Evolutionary conservation across 2,329 filamentous ascomycete species (phyloP), one percentile per base, ranked within the genome.

Genomic region (Ceratocystis cubensis): DNA sequence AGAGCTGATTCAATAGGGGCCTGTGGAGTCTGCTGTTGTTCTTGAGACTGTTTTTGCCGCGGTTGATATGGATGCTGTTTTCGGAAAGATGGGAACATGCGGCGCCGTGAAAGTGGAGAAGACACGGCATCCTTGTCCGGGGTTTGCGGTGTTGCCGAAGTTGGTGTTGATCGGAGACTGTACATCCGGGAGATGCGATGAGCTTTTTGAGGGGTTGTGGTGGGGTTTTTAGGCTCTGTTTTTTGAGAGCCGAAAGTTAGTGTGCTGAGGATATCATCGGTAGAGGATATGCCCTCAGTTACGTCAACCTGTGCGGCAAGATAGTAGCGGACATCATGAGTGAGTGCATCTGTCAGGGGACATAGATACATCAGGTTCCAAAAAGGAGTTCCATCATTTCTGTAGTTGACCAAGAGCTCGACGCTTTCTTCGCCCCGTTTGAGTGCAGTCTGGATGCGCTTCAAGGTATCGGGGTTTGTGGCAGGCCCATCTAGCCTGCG

Each of bases 281-380:
- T 75, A 63, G 75, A 78, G 66, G 79, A 78, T 44, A 84, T 76
- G 0, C 78, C 79, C 1, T 81, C 80, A 0, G 82, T 83, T 15
- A 83, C 79, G 69, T 86, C 81, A 64, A 85, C 78, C 69, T 85
- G 81, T 0, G 78, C 82, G 0, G 81, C 82, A 17, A 86, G 75
- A 70, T 80, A 83, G 72, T 80, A 84, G 0, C 75, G 75, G 1
- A 81, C 72, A 6, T 77, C 77, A 2, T 82, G 82, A 0, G 75
- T 66, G 1, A 66, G 70, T 0, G 73, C 72, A 67, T 83, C 79
- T 28, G 77, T 75, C 0, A 86, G 72, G 0, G 84, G 83, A 61
- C 80, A 78, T 1, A 80, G 73, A 63, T 81, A 83, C 0, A 85
- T 73, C 7, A 85, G 71, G 63, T 84, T 85, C 81, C 80, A 83